A percentile compares a stretch with the other conserved stretches of the same genome.
Evolutionary conservation across 805 yeast genomes (phyloP).

Genomic region (Wickerhamia fluorescens): DNA sequence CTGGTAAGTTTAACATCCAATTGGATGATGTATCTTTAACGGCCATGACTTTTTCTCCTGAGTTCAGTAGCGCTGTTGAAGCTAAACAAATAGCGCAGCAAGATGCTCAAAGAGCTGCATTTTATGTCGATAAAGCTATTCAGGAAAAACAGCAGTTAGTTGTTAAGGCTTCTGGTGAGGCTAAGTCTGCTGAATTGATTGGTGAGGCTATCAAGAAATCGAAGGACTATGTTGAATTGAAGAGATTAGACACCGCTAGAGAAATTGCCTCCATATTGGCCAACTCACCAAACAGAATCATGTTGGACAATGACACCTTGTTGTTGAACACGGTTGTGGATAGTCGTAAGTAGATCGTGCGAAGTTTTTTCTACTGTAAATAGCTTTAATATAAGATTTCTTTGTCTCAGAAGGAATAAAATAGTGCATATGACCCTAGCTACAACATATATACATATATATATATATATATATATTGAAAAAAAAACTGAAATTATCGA

Average conservation of each 20-base stretch:
- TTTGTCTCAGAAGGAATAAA: too few relatives aligned
- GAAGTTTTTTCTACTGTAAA: constrained; percentile 2
- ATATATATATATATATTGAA: constrained; percentile 1
- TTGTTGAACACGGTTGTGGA: constrained; percentile 84
- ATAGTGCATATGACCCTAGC: too few relatives aligned
- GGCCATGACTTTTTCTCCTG: constrained; percentile 95
- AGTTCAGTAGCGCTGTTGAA: constrained; percentile 95
- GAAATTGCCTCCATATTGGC: constrained; percentile 87
- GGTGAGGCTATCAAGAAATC: constrained; percentile 99
- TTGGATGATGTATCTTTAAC: constrained; percentile 96
- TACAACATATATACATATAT: too few relatives aligned
- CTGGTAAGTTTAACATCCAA: constrained; percentile 76
- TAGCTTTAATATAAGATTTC: too few relatives aligned
- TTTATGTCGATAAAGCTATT: constrained; percentile 90
- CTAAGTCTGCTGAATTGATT: constrained; percentile 93
- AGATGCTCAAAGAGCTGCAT: constrained; percentile 98
- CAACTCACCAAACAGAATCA: constrained; percentile 82
- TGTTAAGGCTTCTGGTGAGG: constrained; percentile 98
- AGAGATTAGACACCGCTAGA: constrained; percentile 93
- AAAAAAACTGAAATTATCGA: neutral
- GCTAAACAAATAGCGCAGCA: constrained; percentile 99
- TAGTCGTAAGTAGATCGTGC: constrained; percentile 40
- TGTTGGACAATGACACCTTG: constrained; percentile 87
- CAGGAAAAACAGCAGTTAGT: constrained; percentile 97
- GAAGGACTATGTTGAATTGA: constrained; percentile 91